A percentile compares a stretch with the other conserved stretches of the same genome.
Evolutionary conservation across 768 basidiomycete genomes (phyloP).

Genomic region (Amanita pseudoporphyria): DNA sequence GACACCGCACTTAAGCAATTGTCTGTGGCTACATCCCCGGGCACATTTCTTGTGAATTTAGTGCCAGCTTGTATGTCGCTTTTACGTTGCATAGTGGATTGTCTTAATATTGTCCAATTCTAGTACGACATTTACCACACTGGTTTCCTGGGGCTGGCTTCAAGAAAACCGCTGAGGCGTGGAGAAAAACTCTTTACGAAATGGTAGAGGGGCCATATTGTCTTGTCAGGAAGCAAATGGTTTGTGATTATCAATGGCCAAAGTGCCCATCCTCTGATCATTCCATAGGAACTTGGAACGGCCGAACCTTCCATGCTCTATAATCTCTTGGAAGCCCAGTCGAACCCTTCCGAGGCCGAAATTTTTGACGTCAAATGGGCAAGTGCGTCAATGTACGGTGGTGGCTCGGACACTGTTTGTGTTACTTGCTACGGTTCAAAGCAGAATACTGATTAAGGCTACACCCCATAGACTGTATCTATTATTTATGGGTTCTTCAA

Average conservation of each 20-base stretch:
- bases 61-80: conserved; percentile 10
- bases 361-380: conserved; percentile 34
- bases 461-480: conserved; percentile 36
- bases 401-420: conserved; percentile 26
- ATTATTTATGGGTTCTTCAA: conserved; percentile 29
- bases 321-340: conserved; percentile 20
- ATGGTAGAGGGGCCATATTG: conserved; percentile 28
- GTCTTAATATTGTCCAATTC: not conserved
- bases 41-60: conserved; percentile 22
- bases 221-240: conserved; percentile 22
- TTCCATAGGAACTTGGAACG: conserved; percentile 16
- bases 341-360: conserved; percentile 20
- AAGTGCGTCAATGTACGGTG: conserved; percentile 37
- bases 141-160: conserved; percentile 43
- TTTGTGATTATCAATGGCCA: conserved; percentile 6
- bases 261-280: not conserved
- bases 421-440: too few species aligned
- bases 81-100: not conserved
- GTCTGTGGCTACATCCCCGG: conserved; percentile 16
- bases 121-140: conserved; percentile 31
- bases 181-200: conserved; percentile 21
- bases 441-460: too few species aligned
- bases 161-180: conserved; percentile 27
- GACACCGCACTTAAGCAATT: conserved; percentile 16
- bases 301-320: conserved; percentile 27